Conservation (phyloP, 352 stramenopile species). For the Globisporangium nodosum region DNA sequence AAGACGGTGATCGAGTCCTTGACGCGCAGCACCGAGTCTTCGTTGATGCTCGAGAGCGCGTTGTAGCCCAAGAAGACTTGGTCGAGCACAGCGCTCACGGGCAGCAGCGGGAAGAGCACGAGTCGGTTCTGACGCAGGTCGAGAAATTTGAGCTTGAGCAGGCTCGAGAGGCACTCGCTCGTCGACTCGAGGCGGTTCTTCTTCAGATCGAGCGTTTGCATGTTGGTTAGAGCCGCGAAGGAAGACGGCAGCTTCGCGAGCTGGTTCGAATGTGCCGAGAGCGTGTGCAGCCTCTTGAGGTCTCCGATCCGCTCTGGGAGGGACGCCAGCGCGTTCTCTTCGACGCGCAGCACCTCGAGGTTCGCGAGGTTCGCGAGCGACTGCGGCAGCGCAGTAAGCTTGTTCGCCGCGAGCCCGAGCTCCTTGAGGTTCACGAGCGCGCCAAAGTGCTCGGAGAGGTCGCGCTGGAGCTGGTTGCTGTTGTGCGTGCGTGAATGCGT, state of each 20-base stretch:
- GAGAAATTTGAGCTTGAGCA: conserved; percentile 53
- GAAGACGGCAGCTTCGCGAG: conserved; percentile 38
- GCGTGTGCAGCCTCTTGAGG: conserved; percentile 48
- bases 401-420: conserved; percentile 53
- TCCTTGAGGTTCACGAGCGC: conserved; percentile 52
- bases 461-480: conserved; percentile 59
- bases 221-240: conserved; percentile 35
- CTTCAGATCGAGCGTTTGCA: conserved; percentile 72
- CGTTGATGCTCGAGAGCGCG: conserved; percentile 44
- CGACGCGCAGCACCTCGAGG: conserved; percentile 51
- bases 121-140: conserved; percentile 75
- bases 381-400: conserved; percentile 49
- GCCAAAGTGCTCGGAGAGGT: conserved; percentile 50
- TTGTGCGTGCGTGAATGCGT: background rate
- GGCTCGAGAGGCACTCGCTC: conserved; percentile 27
- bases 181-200: conserved; percentile 64
- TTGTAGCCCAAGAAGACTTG: conserved; percentile 83
- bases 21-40: conserved; percentile 45
- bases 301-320: conserved; percentile 50
- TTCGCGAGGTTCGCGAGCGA: conserved; percentile 35
- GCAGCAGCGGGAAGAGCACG: conserved; percentile 51
- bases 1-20: conserved; percentile 71
- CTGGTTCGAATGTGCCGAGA: conserved; percentile 62
- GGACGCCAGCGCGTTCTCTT: conserved; percentile 51
- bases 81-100: conserved; percentile 49